Conservation (phyloP, 2,329 filamentous ascomycete genomes). For the Trichoderma citrinoviride region DNA sequence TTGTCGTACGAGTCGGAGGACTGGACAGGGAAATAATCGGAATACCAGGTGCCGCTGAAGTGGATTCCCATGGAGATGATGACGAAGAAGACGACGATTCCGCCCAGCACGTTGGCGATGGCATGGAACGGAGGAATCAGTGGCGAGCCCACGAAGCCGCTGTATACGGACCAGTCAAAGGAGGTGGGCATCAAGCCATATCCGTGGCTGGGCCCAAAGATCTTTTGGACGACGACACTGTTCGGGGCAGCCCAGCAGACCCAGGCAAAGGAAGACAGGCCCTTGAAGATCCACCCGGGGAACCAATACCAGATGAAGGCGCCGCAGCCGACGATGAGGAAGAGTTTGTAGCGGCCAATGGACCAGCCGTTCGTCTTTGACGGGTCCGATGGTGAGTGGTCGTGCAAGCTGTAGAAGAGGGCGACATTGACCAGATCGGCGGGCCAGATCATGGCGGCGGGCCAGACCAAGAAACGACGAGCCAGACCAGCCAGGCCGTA, state of each 20-base stretch:
- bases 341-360: conserved; percentile 62
- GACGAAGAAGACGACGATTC: conserved; percentile 55
- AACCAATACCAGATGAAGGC: conserved; percentile 59
- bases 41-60: conserved; percentile 55
- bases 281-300: conserved; percentile 61
- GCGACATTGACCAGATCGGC: conserved; percentile 53
- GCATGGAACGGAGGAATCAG: conserved; percentile 54
- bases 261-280: conserved; percentile 61
- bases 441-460: conserved; percentile 59
- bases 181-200: conserved; percentile 60
- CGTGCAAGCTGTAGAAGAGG: conserved; percentile 49
- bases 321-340: conserved; percentile 54
- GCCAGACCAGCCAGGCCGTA: conserved; percentile 56
- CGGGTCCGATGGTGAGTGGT: conserved; percentile 47
- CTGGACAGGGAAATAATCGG: conserved; percentile 61
- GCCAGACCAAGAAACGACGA: conserved; percentile 52
- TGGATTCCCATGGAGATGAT: conserved; percentile 58
- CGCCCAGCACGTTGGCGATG: conserved; percentile 53
- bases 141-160: conserved; percentile 49
- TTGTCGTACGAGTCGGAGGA: conserved; percentile 64
- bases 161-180: conserved; percentile 52
- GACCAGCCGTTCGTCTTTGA: conserved; percentile 58
- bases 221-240: conserved; percentile 58
- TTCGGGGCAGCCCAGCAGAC: conserved; percentile 61
- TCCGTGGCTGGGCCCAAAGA: conserved; percentile 59